Evolutionary conservation across 2,329 filamentous ascomycete species (phyloP), one percentile per base, ranked within the genome.

Genomic region (Sporothrix brasiliensis): DNA sequence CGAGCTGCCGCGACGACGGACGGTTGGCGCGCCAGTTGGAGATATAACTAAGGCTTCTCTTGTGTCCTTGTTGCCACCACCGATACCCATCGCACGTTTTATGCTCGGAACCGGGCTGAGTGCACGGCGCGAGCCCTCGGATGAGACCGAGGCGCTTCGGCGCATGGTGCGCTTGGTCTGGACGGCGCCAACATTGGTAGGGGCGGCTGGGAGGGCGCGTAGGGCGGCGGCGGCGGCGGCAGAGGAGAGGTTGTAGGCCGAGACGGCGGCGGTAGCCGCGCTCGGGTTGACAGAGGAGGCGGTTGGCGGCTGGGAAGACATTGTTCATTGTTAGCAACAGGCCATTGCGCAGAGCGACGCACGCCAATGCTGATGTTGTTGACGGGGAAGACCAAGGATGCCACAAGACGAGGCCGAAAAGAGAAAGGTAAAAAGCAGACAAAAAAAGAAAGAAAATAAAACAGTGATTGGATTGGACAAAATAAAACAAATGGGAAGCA

Each of bases 201-300:
- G 93, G 2, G 91, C 89, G 67, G 89, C 89, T 11, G 92, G 90
- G 75, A 91, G 88, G 60, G 91, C 91, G 77, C 91, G 89, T 71
- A 98, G 85, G 61, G 94, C 94, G 39, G 93, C 89, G 19, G 93
- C 93, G 7, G 94, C 94, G 14, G 94, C 94, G 7, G 94, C 92
- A 49, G 91, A 90, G 53, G 94, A 96, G 56, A 97, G 89, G 77
- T 91, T 85, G 80, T 94, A 96, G 71, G 93, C 94, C 79, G 92
- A 91, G 72, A 88, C 88, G 72, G 94, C 93, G 70, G 93, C 93
- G 61, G 91, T 89, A 69, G 93, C 88, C 71, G 92, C 93, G 76
- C 89, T 90, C 70, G 91, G 85, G 77, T 89, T 89, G 67, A 88
- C 88, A 70, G 89, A 89, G 71, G 87, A 83, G 73, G 85, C 83